These are phyloP conservation scores for Senna siamea DNA, from an alignment of 306 rosid species.

Conservation along the genomic window DNA sequence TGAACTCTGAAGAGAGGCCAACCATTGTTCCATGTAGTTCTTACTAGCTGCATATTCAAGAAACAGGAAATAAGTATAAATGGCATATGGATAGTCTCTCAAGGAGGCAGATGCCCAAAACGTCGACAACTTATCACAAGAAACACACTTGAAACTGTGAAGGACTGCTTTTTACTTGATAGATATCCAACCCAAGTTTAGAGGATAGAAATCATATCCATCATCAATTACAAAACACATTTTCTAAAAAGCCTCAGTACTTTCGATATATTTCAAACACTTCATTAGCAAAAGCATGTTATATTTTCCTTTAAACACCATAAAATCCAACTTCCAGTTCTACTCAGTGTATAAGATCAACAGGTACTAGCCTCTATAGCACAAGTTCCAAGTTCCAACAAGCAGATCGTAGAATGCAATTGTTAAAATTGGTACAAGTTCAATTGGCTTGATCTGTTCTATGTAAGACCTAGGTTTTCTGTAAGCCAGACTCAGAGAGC, in stretches of 20 bases:
- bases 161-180: conserved; percentile 5
- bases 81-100: conserved; percentile 1
- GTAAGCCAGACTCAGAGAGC: conserved; percentile 9
- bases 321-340: conserved; percentile 8
- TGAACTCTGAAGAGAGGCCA: conserved; percentile 69
- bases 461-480: not conserved
- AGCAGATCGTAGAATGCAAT: not conserved
- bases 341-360: not conserved
- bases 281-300: conserved; percentile 21
- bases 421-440: not conserved
- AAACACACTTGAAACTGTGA: not conserved
- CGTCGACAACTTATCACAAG: too few relatives aligned
- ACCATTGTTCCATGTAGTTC: conserved; percentile 69
- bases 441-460: conserved; percentile 26
- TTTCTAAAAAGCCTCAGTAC: not conserved
- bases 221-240: conserved; percentile 9
- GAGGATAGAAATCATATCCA: not conserved
- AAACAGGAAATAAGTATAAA: conserved; percentile 30
- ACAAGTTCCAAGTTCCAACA: not conserved
- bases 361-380: not conserved
- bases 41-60: conserved; percentile 67
- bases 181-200: conserved; percentile 14
- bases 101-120: not conserved
- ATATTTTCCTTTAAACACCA: conserved; percentile 17
- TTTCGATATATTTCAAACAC: conserved; percentile 18